These are phyloP conservation scores for Garcia nutans DNA, from an alignment of 345 rosid species.

Conservation along the genomic window DNA sequence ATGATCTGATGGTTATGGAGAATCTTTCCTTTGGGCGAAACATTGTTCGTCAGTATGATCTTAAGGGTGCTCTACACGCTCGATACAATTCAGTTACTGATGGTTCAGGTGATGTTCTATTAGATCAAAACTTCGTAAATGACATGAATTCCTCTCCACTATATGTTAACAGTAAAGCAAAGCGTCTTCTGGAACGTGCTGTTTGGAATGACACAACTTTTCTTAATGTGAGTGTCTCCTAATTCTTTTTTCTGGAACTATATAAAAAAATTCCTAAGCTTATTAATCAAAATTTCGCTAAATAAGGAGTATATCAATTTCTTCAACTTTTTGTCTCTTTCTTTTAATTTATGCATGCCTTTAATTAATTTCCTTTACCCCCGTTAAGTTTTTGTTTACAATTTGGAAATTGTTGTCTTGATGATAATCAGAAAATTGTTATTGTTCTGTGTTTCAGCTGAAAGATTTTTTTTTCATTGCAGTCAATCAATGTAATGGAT, in stretches of 20 bases:
- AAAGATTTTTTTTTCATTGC: slow-evolving; percentile 24
- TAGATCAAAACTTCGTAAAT: slow-evolving; percentile 92
- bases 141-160: slow-evolving; percentile 91
- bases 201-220: slow-evolving; percentile 95
- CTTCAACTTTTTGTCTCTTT: neutral
- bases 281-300: neutral
- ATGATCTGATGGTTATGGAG: slow-evolving; percentile 98
- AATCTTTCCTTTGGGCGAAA: slow-evolving; percentile 75
- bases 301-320: neutral
- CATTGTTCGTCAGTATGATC: slow-evolving; percentile 83
- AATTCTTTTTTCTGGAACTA: too few relatives aligned
- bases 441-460: neutral
- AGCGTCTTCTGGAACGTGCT: slow-evolving; percentile 71
- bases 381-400: neutral
- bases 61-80: slow-evolving; percentile 87
- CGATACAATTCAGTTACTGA: slow-evolving; percentile 54
- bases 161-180: slow-evolving; percentile 77
- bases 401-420: neutral
- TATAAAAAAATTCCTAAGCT: neutral
- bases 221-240: slow-evolving; percentile 63
- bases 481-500: slow-evolving; percentile 95
- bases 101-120: slow-evolving; percentile 71
- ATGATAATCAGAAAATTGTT: neutral
- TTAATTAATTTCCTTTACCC: neutral
- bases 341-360: neutral